phyloP scores from a whole-genome alignment of 176 grass and related monocot species.

The Microstegium vimineum region DNA sequence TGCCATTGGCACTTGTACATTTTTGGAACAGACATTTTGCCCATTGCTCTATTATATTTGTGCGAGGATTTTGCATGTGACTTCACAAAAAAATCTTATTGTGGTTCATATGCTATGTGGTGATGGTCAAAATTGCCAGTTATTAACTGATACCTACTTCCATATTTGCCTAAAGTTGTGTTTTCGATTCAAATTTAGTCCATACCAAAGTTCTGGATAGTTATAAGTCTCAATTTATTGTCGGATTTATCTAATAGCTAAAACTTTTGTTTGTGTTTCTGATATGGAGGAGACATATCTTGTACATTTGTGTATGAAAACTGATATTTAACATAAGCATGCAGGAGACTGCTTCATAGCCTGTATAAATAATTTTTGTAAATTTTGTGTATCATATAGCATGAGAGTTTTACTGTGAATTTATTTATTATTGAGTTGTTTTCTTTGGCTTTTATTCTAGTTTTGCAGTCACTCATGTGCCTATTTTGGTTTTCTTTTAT shows the following conservation, averaged over 20 bases:
- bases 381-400: neutral
- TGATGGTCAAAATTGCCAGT: neutral
- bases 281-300: neutral
- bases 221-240: neutral
- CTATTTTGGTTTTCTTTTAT: neutral
- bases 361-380: neutral
- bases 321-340: neutral
- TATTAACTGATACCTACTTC: neutral
- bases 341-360: neutral
- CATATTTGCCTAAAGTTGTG: neutral
- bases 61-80: neutral
- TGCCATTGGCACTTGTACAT: neutral
- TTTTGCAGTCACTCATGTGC: neutral
- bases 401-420: neutral
- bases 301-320: neutral
- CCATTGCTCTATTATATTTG: neutral
- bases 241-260: neutral
- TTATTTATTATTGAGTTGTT: neutral
- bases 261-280: neutral
- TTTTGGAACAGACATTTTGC: neutral
- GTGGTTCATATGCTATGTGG: neutral
- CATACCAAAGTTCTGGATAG: neutral
- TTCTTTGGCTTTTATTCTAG: neutral
- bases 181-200: neutral
- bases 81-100: neutral